These are phyloP conservation scores for Aspergillus conjunctus DNA, from an alignment of 495 filamentous ascomycete genomes.

Conservation along the genomic window DNA sequence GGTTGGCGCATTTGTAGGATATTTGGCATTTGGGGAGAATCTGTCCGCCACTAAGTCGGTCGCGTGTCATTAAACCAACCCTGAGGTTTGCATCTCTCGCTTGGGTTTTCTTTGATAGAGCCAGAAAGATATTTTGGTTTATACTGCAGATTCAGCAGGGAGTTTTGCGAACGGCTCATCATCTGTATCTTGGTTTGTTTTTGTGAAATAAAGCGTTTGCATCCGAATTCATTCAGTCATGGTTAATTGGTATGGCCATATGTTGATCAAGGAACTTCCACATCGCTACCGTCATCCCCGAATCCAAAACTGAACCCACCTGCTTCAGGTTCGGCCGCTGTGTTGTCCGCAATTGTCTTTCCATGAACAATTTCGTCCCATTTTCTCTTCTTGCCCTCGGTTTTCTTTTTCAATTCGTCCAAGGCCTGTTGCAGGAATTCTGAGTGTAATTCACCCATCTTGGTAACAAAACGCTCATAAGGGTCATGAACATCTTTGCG, in stretches of 20 bases:
- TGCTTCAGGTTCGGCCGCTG: conserved; percentile 42
- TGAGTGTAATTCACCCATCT: conserved; percentile 64
- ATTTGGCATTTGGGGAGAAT: conserved; percentile 73
- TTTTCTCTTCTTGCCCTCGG: conserved; percentile 70
- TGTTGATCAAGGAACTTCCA: conserved; percentile 50
- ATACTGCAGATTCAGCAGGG: not conserved
- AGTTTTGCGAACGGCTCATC: not conserved
- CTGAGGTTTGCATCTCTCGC: conserved; percentile 1
- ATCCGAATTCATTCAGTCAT: conserved; percentile 9
- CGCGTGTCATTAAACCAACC: conserved; percentile 73
- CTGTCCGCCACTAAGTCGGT: conserved; percentile 75
- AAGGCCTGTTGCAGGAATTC: conserved; percentile 65
- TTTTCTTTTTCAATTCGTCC: conserved; percentile 63
- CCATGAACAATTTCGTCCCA: conserved; percentile 76
- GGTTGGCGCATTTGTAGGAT: conserved; percentile 86
- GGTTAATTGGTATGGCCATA: conserved; percentile 10
- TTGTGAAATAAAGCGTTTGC: conserved; percentile 5
- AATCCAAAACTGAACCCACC: conserved; percentile 84
- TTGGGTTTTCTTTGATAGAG: not conserved
- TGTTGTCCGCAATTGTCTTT: conserved; percentile 43
- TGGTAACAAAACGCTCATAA: conserved; percentile 72
- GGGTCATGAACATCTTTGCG: conserved; percentile 70
- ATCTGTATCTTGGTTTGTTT: not conserved
- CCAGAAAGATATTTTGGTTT: not conserved
- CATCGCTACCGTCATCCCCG: conserved; percentile 63